Conservation (phyloP, 441 rosid species). For the Gossypium davidsonii region DNA sequence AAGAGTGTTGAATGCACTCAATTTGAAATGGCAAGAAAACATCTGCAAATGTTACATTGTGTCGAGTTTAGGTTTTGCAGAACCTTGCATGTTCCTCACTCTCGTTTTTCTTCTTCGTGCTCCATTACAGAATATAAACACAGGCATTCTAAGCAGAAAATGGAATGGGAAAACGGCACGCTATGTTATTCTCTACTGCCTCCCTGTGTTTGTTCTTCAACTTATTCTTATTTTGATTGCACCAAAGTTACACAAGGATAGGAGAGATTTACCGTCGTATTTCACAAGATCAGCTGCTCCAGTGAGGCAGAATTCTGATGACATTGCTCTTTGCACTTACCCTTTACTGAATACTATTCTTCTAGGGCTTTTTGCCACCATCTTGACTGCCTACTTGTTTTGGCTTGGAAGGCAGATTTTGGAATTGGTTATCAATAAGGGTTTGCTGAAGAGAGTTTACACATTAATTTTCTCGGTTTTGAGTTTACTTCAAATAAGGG, state of each 20-base stretch:
- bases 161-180: constrained; percentile 80
- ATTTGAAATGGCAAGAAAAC: constrained; percentile 74
- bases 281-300: constrained; percentile 54
- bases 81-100: constrained; percentile 87
- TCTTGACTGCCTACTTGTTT: constrained; percentile 68
- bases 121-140: constrained; percentile 69
- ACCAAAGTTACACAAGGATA: constrained; percentile 50
- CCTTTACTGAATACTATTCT: constrained; percentile 81
- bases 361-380: constrained; percentile 61
- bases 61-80: constrained; percentile 94
- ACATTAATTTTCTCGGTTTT: constrained; percentile 74
- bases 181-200: constrained; percentile 58
- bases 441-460: constrained; percentile 82
- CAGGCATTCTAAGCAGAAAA: constrained; percentile 57
- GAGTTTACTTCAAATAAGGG: constrained; percentile 79
- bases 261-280: constrained; percentile 48
- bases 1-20: constrained; percentile 47
- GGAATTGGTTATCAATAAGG: constrained; percentile 83
- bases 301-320: constrained; percentile 24
- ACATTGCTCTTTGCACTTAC: constrained; percentile 70
- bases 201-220: constrained; percentile 79
- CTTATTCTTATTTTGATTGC: constrained; percentile 60
- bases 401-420: constrained; percentile 84
- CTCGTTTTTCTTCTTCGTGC: constrained; percentile 85
- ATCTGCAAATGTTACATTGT: constrained; percentile 85